These are phyloP conservation scores for Blastomyces parvus DNA, from an alignment of 2,329 filamentous ascomycete genomes.

Conservation along the genomic window DNA sequence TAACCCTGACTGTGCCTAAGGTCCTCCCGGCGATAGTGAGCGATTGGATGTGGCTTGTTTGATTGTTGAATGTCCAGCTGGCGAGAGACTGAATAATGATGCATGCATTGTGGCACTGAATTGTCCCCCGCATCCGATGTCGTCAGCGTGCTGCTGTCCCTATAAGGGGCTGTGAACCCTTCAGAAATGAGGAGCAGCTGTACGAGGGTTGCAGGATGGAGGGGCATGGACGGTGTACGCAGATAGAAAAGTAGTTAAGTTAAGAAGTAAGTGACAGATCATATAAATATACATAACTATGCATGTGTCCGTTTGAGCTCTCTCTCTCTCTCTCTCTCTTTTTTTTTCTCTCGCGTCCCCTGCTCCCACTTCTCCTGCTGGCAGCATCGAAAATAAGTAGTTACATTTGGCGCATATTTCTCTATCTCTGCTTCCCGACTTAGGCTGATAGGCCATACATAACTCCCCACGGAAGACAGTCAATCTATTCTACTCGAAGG, in stretches of 20 bases:
- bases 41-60: not conserved
- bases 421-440: not conserved
- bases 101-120: conserved; percentile 2
- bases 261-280: no score
- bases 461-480: not conserved
- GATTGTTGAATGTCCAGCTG: no score
- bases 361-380: no score
- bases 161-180: not conserved
- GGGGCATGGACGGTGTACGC: not conserved
- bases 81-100: not conserved
- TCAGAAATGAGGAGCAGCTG: no score
- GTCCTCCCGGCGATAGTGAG: not conserved
- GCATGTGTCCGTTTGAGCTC: not conserved
- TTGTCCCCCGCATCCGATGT: not conserved
- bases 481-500: not conserved
- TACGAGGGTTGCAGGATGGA: not conserved
- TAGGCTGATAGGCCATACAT: no score
- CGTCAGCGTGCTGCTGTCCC: not conserved
- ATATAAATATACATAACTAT: not conserved
- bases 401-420: not conserved
- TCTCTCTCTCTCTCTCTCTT: not conserved
- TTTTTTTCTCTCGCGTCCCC: not conserved
- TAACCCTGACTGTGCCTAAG: not conserved
- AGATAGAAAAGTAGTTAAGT: not conserved
- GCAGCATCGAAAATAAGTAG: no score